Percentiles rank a stretch among this genome's conserved stretches.
Evolutionary conservation across 176 grass and related monocot genomes (phyloP).

Genomic region (Phoenix dactylifera): DNA sequence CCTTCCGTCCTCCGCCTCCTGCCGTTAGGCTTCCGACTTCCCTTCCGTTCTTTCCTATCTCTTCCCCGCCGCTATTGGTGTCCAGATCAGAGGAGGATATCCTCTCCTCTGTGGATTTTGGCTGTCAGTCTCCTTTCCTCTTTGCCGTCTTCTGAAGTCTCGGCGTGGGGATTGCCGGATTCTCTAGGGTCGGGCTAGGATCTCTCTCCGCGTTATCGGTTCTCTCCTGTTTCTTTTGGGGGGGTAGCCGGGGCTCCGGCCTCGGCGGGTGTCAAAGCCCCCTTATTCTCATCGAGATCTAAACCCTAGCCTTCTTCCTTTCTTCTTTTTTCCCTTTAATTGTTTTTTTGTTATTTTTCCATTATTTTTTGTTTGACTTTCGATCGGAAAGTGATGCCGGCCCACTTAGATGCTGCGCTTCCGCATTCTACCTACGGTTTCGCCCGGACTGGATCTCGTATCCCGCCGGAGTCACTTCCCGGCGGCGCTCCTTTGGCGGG

Average conservation of each 20-base stretch:
- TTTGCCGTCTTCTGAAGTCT: slow-evolving; percentile 13
- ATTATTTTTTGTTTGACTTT: too few relatives aligned
- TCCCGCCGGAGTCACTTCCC: neutral
- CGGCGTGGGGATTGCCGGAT: slow-evolving; percentile 14
- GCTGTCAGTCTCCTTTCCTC: neutral
- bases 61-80: too few relatives aligned
- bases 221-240: slow-evolving; percentile 6
- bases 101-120: neutral
- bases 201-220: neutral
- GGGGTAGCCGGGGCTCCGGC: slow-evolving; percentile 24
- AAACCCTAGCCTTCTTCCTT: neutral
- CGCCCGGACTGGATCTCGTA: neutral
- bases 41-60: too few relatives aligned
- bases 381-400: slow-evolving; percentile 24
- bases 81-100: too few relatives aligned
- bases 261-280: slow-evolving; percentile 21
- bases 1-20: too few relatives aligned
- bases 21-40: too few relatives aligned
- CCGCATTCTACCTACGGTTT: slow-evolving; percentile 2
- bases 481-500: neutral
- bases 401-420: slow-evolving; percentile 6
- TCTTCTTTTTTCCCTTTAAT: neutral
- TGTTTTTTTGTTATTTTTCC: too few relatives aligned
- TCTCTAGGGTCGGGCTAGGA: neutral
- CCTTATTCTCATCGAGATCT: slow-evolving; percentile 4